phyloP scores from a whole-genome alignment of 2,329 filamentous ascomycete species.

The Cordyceps cicadae region DNA sequence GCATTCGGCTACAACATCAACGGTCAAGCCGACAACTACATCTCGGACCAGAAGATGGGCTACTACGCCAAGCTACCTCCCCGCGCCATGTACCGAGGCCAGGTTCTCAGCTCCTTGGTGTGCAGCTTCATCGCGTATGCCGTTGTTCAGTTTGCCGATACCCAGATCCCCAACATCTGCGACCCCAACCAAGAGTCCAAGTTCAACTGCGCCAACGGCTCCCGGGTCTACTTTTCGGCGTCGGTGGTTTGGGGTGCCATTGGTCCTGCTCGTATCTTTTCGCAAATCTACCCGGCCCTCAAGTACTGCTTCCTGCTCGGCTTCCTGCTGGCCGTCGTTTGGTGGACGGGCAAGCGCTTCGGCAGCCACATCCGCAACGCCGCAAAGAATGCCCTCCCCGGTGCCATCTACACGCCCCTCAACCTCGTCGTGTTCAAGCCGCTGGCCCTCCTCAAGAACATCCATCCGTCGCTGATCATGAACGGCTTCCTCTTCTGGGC shows the following conservation, averaged over 20 bases:
- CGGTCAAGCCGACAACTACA: conserved; percentile 32
- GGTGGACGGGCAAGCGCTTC: conserved; percentile 61
- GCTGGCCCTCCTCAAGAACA: conserved; percentile 24
- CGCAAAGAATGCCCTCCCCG: not conserved
- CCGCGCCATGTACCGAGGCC: conserved; percentile 26
- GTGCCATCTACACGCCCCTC: conserved; percentile 14
- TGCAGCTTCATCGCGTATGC: conserved; percentile 36
- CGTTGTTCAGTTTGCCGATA: conserved; percentile 29
- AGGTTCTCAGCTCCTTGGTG: conserved; percentile 36
- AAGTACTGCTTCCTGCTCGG: conserved; percentile 15
- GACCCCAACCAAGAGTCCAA: conserved; percentile 25
- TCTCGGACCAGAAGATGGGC: conserved; percentile 26
- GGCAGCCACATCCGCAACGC: conserved; percentile 14
- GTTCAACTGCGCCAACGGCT: conserved; percentile 22
- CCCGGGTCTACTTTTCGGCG: conserved; percentile 26
- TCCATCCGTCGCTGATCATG: conserved; percentile 33
- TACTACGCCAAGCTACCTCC: conserved; percentile 21
- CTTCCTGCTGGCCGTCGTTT: conserved; percentile 26
- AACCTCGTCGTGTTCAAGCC: conserved; percentile 19
- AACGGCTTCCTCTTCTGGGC: conserved; percentile 35
- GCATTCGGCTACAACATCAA: conserved; percentile 33
- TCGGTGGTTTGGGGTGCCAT: conserved; percentile 25
- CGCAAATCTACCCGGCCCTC: conserved; percentile 13
- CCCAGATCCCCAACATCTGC: conserved; percentile 23
- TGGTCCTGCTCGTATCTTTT: conserved; percentile 28